These are phyloP conservation scores for Monoraphidium neglectum DNA, from an alignment of 139 green algal genomes.

Conservation along the genomic window DNA sequence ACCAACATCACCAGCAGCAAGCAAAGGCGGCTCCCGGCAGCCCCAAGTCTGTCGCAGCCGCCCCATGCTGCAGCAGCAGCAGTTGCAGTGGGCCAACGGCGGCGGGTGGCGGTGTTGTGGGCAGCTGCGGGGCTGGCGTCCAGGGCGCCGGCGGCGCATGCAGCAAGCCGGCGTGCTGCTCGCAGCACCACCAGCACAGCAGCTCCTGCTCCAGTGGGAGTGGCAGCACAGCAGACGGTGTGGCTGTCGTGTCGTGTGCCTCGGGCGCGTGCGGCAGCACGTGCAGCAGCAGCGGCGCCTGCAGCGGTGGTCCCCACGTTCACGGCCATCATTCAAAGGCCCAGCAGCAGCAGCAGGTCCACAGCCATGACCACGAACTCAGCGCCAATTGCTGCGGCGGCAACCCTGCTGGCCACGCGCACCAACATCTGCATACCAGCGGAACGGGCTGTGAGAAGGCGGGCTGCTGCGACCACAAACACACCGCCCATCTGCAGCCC, in stretches of 20 bases:
- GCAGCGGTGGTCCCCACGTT: background rate
- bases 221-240: background rate
- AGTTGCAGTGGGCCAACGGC: too few species aligned
- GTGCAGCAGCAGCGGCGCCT: conserved; percentile 5
- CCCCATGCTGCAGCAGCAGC: too few species aligned
- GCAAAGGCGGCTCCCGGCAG: background rate
- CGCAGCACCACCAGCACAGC: background rate
- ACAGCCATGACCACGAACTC: background rate
- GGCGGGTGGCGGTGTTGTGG: background rate
- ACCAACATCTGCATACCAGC: background rate
- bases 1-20: background rate
- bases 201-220: background rate
- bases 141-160: background rate
- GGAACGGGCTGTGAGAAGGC: too few species aligned
- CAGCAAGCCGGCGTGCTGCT: background rate
- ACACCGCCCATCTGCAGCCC: background rate
- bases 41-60: too few species aligned
- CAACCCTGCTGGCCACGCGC: background rate
- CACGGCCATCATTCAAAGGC: background rate
- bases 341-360: conserved; percentile 1
- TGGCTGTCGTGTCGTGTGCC: too few species aligned
- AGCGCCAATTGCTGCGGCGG: background rate
- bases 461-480: background rate
- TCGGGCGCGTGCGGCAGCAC: too few species aligned
- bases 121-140: background rate